Evolutionary conservation across 2,329 filamentous ascomycete species (phyloP).

Genomic region (Curvularia spicifera): DNA sequence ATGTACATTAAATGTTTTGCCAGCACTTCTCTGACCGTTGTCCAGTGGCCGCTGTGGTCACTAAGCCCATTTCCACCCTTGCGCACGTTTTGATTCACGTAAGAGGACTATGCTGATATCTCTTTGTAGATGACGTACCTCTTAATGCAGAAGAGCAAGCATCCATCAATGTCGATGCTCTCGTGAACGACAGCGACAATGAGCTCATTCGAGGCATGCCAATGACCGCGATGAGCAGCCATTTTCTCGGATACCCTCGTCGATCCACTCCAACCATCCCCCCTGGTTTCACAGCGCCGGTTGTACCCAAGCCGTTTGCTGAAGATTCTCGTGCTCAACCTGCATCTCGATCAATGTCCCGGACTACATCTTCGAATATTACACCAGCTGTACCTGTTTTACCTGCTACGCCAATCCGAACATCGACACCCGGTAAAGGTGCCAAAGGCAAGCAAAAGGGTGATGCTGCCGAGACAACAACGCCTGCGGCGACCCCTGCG

Average conservation of each 20-base stretch:
- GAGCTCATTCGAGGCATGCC: constrained; percentile 42
- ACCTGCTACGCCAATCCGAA: constrained; percentile 46
- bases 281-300: constrained; percentile 51
- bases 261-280: constrained; percentile 55
- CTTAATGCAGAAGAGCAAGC: constrained; percentile 65
- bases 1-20: constrained; percentile 38
- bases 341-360: constrained; percentile 31
- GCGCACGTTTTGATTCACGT: constrained; percentile 5
- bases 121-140: constrained; percentile 65
- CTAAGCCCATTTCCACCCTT: constrained; percentile 5
- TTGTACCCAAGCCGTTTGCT: constrained; percentile 27
- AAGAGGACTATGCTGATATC: constrained; percentile 51
- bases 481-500: constrained; percentile 7
- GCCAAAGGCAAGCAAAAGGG: constrained; percentile 32
- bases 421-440: constrained; percentile 39
- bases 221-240: constrained; percentile 28
- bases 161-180: constrained; percentile 68
- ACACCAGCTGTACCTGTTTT: constrained; percentile 51
- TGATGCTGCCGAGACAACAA: constrained; percentile 10
- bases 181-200: constrained; percentile 64
- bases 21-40: constrained; percentile 21
- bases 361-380: constrained; percentile 41
- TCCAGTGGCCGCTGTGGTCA: constrained; percentile 30
- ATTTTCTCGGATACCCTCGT: constrained; percentile 46
- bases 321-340: constrained; percentile 32